phyloP scores from a whole-genome alignment of 2,329 filamentous ascomycete genomes.

The Emergomyces orientalis region DNA sequence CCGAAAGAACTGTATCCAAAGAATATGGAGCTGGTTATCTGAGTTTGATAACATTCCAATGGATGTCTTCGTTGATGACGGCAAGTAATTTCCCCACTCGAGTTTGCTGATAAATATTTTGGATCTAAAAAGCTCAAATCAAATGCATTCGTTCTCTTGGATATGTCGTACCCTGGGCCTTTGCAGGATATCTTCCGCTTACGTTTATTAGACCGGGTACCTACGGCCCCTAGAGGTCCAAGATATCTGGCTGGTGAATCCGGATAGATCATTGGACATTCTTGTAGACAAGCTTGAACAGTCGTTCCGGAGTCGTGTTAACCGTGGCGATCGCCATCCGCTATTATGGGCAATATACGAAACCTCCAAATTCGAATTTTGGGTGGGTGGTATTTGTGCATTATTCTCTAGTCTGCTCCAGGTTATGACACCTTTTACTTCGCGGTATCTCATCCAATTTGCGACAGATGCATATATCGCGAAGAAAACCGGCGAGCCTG shows the following conservation, averaged over 20 bases:
- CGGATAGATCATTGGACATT: constrained; percentile 60
- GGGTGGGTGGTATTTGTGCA: constrained; percentile 70
- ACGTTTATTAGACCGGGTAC: constrained; percentile 59
- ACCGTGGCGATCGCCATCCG: constrained; percentile 60
- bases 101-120: not conserved
- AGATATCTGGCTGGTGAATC: constrained; percentile 86
- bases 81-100: constrained; percentile 38
- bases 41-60: constrained; percentile 71
- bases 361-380: constrained; percentile 75
- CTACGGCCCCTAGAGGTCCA: constrained; percentile 70
- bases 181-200: not conserved
- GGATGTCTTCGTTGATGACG: constrained; percentile 82
- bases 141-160: constrained; percentile 7
- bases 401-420: constrained; percentile 62
- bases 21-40: constrained; percentile 67
- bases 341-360: constrained; percentile 76
- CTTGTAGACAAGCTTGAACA: constrained; percentile 57
- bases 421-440: constrained; percentile 73
- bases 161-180: not conserved
- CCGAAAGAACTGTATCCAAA: constrained; percentile 47
- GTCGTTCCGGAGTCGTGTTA: constrained; percentile 60
- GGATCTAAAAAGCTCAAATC: not conserved
- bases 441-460: constrained; percentile 80
- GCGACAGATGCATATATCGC: constrained; percentile 70
- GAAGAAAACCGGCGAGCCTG: constrained; percentile 39